Conservation (phyloP, 345 rosid genomes). For the Populus ilicifolia region DNA sequence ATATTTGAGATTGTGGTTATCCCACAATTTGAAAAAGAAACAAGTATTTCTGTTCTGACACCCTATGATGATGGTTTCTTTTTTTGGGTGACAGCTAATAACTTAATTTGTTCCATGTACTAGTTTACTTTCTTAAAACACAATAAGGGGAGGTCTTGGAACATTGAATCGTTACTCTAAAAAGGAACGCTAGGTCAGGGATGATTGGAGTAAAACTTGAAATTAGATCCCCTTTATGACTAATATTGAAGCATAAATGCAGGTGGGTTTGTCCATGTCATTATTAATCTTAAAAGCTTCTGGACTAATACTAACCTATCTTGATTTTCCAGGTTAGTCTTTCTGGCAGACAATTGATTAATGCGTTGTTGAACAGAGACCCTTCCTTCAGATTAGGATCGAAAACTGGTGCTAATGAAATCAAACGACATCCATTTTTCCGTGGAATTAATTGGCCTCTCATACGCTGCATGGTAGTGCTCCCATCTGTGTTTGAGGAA, state of each 20-base stretch:
- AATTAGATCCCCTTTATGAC: no score
- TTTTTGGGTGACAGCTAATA: neutral
- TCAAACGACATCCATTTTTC: constrained; percentile 88
- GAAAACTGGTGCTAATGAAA: constrained; percentile 70
- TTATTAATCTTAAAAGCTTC: neutral
- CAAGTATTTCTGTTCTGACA: no score
- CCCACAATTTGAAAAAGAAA: no score
- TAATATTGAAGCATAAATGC: no score
- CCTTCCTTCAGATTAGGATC: constrained; percentile 77
- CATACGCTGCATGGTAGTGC: constrained; percentile 75
- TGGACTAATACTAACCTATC: constrained; percentile 7
- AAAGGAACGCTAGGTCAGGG: no score
- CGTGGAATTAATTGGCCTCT: constrained; percentile 91
- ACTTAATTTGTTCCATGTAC: neutral
- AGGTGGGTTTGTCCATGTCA: neutral
- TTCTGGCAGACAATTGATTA: constrained; percentile 68
- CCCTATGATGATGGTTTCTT: neutral
- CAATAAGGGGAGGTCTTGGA: neutral
- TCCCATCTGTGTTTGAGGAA: neutral
- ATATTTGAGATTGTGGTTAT: no score
- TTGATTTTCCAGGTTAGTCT: constrained; percentile 72
- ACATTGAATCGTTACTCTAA: neutral
- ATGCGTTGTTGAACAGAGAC: constrained; percentile 66
- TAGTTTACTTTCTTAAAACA: no score
- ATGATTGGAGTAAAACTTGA: no score